These are phyloP conservation scores for Citrus reticulata DNA, from an alignment of 345 rosid species.

Conservation along the genomic window DNA sequence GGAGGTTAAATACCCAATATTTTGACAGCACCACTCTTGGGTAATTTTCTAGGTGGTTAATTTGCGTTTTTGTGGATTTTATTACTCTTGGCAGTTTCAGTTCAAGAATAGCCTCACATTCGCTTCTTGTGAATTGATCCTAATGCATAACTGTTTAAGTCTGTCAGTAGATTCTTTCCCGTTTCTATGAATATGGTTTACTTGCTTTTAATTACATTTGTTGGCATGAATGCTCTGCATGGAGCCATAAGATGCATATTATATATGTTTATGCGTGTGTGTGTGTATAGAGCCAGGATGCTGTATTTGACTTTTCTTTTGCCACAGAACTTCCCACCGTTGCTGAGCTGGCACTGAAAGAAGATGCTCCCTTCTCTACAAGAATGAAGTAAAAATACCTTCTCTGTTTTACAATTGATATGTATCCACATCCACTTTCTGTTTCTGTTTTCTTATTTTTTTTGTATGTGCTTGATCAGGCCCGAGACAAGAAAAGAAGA, in stretches of 20 bases:
- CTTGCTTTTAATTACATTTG: neutral
- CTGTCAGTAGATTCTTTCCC: neutral
- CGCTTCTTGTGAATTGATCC: neutral
- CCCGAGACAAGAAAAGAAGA: slow-evolving; percentile 49
- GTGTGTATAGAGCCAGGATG: neutral
- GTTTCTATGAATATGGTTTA: neutral
- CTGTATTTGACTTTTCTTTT: neutral
- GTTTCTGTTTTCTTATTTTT: slow-evolving; percentile 14
- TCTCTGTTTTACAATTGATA: slow-evolving; percentile 4
- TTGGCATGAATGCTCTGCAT: neutral
- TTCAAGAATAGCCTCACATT: neutral
- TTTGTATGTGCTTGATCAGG: slow-evolving; percentile 37
- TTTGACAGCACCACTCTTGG: neutral
- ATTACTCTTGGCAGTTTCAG: neutral
- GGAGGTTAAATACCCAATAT: neutral
- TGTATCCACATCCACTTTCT: neutral
- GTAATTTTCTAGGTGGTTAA: neutral
- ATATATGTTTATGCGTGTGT: neutral
- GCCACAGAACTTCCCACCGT: slow-evolving; percentile 39
- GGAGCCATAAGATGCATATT: slow-evolving; percentile 4
- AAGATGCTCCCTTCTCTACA: slow-evolving; percentile 43
- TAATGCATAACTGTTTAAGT: neutral
- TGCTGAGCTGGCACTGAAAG: slow-evolving; percentile 44
- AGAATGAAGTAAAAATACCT: slow-evolving; percentile 52
- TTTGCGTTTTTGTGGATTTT: neutral